Base-by-base conservation (phyloP, 148 eudicot genomes). In the Dysphania ambrosioides region DNA sequence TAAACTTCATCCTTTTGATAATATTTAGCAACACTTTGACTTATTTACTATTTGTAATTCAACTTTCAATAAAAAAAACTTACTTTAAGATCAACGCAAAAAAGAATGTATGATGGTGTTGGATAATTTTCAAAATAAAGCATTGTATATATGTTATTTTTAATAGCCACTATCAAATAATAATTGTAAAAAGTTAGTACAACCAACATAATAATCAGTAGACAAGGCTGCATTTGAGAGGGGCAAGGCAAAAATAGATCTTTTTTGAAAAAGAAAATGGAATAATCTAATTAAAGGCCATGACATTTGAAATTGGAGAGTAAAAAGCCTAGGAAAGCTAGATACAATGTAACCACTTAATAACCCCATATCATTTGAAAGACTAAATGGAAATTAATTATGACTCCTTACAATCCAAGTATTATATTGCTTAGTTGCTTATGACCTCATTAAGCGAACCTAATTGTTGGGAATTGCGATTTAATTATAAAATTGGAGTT, bases 391-490 rank as follows among this genome's bases (percentile, higher is more conserved):
- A 21, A n/a, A 34, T 55, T 31, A n/a, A 27, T 47, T 38, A n/a
- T n/a, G 38, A n/a, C 30, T n/a, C 30, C 29, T 47, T 19, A 6
- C 34, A 24, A 24, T 51, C 27, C 26, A 32, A 55, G 26, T 29
- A 36, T 12, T 36, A 19, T 29, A 36, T 12, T 36, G 49, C 72
- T 56, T 40, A 60, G 26, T 47, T 47, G 16, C 21, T n/a, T n/a
- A 15, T 23, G 68, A 59, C 79, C 35, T 69, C 68, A 76, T 76
- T 76, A 76, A 32, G 44, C 26, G 79, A 76, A 69, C 36, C 73
- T 59, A 59, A 57, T 21, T 68, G 47, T 76, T 76, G 79, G 79
- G 68, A 76, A 58, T 42, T 59, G 79, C 56, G 24, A 31, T 42
- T 40, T 40, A 57, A 6, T 67, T 53, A 56, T 73, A 23, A 19